Base-by-base conservation (phyloP, 1,284 basidiomycete species). In the Marasmius fiardii region DNA sequence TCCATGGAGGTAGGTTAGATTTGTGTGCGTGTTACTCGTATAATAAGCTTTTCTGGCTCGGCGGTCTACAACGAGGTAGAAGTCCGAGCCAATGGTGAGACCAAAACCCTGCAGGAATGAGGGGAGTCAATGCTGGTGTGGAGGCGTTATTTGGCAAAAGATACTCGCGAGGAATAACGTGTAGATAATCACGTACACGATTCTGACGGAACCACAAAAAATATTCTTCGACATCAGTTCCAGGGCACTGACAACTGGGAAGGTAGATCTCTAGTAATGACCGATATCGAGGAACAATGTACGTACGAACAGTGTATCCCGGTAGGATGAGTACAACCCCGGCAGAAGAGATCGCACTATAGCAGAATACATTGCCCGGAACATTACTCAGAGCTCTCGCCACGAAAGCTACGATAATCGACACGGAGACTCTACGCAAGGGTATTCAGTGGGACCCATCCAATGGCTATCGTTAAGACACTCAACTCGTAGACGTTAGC, bases 131-230 rank as follows among this genome's bases (percentile, higher is more conserved):
- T 35, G 48, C 41, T 51, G 52, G 37, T 20, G 5, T 34, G 28
- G 37, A 23, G 41, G 55, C 53, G n/a, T n/a, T 18, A 28, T 59
- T 53, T 51, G 37, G 59, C 39, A 54, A 51, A 53, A 48, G 52
- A 28, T 10, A 59, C 74, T 55, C 65, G 87, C 88, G 59, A 93
- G 72, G 70, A 93, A 93, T 44, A 93, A 74, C 0, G 90, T 92
- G 67, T 93, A 94, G 55, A 93, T 93, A 61, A 92, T 88, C 18
- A 92, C 91, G 64, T 93, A 93, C 31, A 93, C 90, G 72, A 93
- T 86, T 61, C 92, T 78, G 21, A 94, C 91, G n/a, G 90, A 90
- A 18, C 92, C 92, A 57, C 89, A 90, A 52, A 93, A 83, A 45
- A 93, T 80, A 64, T 90, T 92, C 65, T 84, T 85, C 5, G 90